Evolutionary conservation across 768 basidiomycete genomes (phyloP), one percentile per base, ranked within the genome.

Genomic region (Mrakia hoshinonis): DNA sequence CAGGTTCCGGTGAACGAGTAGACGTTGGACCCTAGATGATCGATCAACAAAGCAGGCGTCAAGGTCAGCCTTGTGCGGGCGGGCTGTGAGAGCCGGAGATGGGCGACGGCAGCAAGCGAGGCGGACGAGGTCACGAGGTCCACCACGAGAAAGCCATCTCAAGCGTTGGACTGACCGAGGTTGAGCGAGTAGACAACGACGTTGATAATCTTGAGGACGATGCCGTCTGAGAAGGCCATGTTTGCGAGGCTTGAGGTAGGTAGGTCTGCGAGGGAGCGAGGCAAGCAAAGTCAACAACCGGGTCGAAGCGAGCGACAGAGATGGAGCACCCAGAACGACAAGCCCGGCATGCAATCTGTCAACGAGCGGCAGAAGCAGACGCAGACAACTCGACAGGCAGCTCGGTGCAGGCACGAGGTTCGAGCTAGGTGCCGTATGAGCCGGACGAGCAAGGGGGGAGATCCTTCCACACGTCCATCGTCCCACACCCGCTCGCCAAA

Each of bases 131-230:
- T 6, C 15, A 38, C 11, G 20, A 3, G 58, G 11, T 36, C 31
- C 58, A 15, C n/a, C 31, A 29, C 43, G 43, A 43, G 7, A 6
- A 15, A 43, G 43, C 43, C 43, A 43, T 43, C 15, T 43, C 7
- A 43, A 15, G 43, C 7, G 43, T 7, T 12, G 29, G 15, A 58
- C 58, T 61, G 15, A 49, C 68, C 68, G 47, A 69, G 36, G 15
- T 43, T 58, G 48, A 55, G 38, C 15, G 47, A 24, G 34, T 31
- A 63, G n/a, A 69, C 68, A 22, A 69, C 46, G n/a, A 55, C 64
- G 54, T 70, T 70, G 63, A 63, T 63, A 38, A 65, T 20, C 55
- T 70, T 64, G 62, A 70, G 49, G 63, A 63, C 51, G 36, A 70
- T 29, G 26, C 61, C 69, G 43, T 70, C 63, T 4, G 31, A 12